Conservation (phyloP, 2,329 filamentous ascomycete species). For the Dactylella cylindrospora region DNA sequence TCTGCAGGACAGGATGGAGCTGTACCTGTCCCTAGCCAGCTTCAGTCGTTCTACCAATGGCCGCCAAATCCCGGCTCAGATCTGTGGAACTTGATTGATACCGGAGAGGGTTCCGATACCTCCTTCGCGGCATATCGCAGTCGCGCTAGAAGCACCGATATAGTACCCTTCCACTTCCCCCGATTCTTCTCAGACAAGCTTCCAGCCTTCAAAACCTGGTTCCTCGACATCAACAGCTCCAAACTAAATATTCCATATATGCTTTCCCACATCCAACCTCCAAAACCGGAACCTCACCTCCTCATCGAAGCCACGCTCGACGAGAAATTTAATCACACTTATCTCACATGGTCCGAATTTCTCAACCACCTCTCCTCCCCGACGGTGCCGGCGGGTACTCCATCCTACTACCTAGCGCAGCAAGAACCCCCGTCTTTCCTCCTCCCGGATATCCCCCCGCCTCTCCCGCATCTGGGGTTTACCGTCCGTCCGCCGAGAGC, state of each 20-base stretch:
- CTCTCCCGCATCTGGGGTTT: conserved; percentile 17
- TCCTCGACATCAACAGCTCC: conserved; percentile 8
- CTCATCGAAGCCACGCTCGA: conserved; percentile 7
- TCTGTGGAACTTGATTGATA: no score
- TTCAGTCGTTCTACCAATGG: no score
- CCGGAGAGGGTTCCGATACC: no score
- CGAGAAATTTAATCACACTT: neutral
- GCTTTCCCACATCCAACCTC: neutral
- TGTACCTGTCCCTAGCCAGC: no score
- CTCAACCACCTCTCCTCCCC: conserved; percentile 9
- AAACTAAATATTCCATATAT: conserved; percentile 18
- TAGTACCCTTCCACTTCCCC: no score
- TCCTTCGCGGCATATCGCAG: no score
- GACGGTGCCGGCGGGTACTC: neutral
- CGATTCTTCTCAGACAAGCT: conserved; percentile 5
- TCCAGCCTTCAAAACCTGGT: conserved; percentile 28
- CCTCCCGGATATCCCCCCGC: conserved; percentile 6
- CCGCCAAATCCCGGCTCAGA: no score
- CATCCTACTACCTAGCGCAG: conserved; percentile 26
- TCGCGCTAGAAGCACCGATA: no score
- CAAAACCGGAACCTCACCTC: neutral
- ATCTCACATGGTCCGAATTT: conserved; percentile 2
- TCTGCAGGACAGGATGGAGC: no score
- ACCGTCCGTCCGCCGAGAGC: conserved; percentile 4
- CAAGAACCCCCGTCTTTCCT: conserved; percentile 13